Conservation (phyloP, 2,329 filamentous ascomycete species). For the Drechslera avenae region DNA sequence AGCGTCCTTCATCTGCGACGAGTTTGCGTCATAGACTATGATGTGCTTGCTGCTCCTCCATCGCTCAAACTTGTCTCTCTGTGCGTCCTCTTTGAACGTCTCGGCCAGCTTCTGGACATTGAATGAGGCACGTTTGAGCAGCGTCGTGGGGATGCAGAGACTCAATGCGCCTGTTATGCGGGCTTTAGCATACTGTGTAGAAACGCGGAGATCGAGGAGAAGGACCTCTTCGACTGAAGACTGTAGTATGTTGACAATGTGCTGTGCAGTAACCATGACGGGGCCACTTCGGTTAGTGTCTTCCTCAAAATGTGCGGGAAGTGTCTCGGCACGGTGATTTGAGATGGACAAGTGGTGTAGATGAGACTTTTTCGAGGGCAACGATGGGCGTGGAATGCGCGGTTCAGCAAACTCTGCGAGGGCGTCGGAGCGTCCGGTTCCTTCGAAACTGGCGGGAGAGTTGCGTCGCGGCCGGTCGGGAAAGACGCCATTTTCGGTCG, state of each 20-base stretch:
- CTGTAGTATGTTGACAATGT: slow-evolving; percentile 56
- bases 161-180: slow-evolving; percentile 83
- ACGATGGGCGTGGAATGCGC: slow-evolving; percentile 37
- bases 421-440: slow-evolving; percentile 41
- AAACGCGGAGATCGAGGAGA: slow-evolving; percentile 83
- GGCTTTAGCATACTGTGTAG: slow-evolving; percentile 76
- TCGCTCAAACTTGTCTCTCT: slow-evolving; percentile 72
- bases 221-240: slow-evolving; percentile 62
- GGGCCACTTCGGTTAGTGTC: slow-evolving; percentile 40
- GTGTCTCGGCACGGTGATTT: slow-evolving; percentile 53
- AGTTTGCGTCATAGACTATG: slow-evolving; percentile 83
- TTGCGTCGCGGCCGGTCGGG: slow-evolving; percentile 52
- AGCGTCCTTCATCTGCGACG: slow-evolving; percentile 79
- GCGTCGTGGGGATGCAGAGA: slow-evolving; percentile 90
- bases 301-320: slow-evolving; percentile 44
- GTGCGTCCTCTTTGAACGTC: slow-evolving; percentile 75
- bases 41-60: slow-evolving; percentile 79
- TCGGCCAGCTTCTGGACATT: slow-evolving; percentile 85
- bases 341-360: slow-evolving; percentile 22
- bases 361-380: slow-evolving; percentile 32
- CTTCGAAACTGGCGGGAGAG: slow-evolving; percentile 55
- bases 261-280: slow-evolving; percentile 54
- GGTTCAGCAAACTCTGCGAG: slow-evolving; percentile 44
- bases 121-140: slow-evolving; percentile 89
- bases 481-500: slow-evolving; percentile 50